Base-by-base conservation (phyloP, 345 rosid species). In the Eucalyptus leucophloia region DNA sequence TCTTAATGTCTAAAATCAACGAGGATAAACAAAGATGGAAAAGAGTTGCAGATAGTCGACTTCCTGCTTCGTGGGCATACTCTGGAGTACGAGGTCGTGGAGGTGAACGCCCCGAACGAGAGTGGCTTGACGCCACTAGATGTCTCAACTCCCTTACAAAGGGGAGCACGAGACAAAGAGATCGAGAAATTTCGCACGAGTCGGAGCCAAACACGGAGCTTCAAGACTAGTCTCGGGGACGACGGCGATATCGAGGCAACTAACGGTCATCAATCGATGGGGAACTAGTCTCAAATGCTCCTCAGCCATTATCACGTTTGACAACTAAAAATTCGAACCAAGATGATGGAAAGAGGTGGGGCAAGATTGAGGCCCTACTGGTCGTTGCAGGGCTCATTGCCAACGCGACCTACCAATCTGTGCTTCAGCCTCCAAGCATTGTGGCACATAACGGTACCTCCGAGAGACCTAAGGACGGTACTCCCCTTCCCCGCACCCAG, bases 391-490 rank as follows among this genome's bases (percentile, higher is more conserved):
- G 3, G 13, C 62, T 58, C 62, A 58, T 58, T 0, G 30, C 62
- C 12, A 58, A 11, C 0, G 62, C 30, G 3, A 58, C 62, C 62
- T 58, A 58, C 30, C 62, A 58, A 24, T 9, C 62, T 1, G 7
- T 58, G 30, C 62, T 58, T 9, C 30, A 58, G 2, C 62, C 62
- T 58, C 62, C 62, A 58, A 56, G 13, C 65, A 0, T 58, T 58
- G 30, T 10, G 1, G 1, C 2, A 58, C 1, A 0, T 53, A 17
- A 53, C 4, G 1, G 0, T 53, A 53, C 2, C 3, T 1, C 23
- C 4, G 4, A 0, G 56, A 0, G 1, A 51, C 3, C 56, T 1
- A 19, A 19, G 54, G 21, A 2, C 1, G 0, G 0, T 18, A 3
- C 9, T 53, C 23, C 23, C 23, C 56, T 53, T 1, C 18, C 51